Base-by-base conservation (phyloP, 805 yeast genomes). In the Metschnikowia henanensis region DNA sequence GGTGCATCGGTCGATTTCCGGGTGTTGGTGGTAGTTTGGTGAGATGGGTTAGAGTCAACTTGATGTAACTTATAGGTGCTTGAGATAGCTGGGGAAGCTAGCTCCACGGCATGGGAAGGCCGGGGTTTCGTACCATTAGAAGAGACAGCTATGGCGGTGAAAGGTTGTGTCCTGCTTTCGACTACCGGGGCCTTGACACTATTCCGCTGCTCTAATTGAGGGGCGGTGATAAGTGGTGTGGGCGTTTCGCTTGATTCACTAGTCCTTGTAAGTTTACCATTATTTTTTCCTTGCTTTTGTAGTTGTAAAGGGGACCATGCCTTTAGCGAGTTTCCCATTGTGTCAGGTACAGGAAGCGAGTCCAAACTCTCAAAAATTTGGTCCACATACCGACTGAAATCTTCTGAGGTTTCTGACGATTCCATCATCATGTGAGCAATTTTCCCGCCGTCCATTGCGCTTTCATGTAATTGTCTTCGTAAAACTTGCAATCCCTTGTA, bases 391-490 rank as follows among this genome's bases (percentile, higher is more conserved):
- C 9, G 20, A 28, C n/a, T 29, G 35, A 35, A 15, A 13, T 18
- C 34, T n/a, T 20, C 37, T 25, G 41, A 37, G 6, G 8, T 28
- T 5, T 35, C 35, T 13, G 46, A 42, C 10, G 46, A 37, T 6
- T 16, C 8, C 46, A 37, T 42, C 42, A 52, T 40, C 46, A 39
- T 56, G 20, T 48, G 41, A n/a, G 57, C 53, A 6, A 65, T 47
- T 39, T 55, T 56, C 2, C 65, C 69, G 4, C 65, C 70, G 41
- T 64, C 67, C 17, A 50, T 44, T 7, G 70, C 68, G 37, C 58
- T 65, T 29, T 64, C 67, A 31, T 43, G 45, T 15, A 61, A 48
- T 32, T 59, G 60, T 16, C 68, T 52, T 37, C 70, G 53, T 20
- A 63, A 46, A n/a, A 59, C 59, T 5, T 63, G 57, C 33, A 66